Evolutionary conservation across 768 basidiomycete genomes (phyloP), one percentile per base, ranked within the genome.

Genomic region (Pleurotus citrinopileatus): DNA sequence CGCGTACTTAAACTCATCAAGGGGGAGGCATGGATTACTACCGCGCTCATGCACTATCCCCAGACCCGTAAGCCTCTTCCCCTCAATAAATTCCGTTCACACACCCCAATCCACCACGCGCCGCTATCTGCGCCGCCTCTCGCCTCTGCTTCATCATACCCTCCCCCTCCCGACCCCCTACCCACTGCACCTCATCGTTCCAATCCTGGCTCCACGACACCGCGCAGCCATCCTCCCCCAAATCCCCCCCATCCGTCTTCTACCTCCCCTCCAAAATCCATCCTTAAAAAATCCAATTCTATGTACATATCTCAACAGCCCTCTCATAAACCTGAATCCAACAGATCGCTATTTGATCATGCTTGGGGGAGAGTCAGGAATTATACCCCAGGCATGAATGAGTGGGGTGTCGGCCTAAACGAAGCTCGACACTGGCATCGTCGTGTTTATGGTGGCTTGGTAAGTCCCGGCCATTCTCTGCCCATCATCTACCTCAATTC

Each of bases 361-460:
- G 79, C 77, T 0, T 80, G 75, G 75, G 71, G 70, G 52, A 68
- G 75, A 28, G 75, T 79, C 23, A 67, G 78, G 26, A 70, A 77
- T 42, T 71, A 75, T 54, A 64, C 68, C 23, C 69, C 65, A 29
- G 66, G 65, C 22, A 55, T 65, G 40, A 57, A 63, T 28, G 70
- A 66, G 5, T 60, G 72, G 59, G 83, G 83, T 37, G 76, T 82
- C 17, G 81, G 82, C 22, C 65, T 75, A 19, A 67, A 82, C 55
- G 86, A 89, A 62, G 87, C 89, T 1, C 72, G 72, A 26, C 73
- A 79, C 55, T 87, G 79, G 80, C 86, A 91, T 66, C 73, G 76
- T 47, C 79, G 80, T 19, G 81, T 82, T 4, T 91, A 90, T 63
- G 82, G 81, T 28, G 80, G 80, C 44, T 57, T 80, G 55, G 86